Evolutionary conservation across 371 early-diverging fungal species (phyloP).

Genomic region (Mortierella sp.): DNA sequence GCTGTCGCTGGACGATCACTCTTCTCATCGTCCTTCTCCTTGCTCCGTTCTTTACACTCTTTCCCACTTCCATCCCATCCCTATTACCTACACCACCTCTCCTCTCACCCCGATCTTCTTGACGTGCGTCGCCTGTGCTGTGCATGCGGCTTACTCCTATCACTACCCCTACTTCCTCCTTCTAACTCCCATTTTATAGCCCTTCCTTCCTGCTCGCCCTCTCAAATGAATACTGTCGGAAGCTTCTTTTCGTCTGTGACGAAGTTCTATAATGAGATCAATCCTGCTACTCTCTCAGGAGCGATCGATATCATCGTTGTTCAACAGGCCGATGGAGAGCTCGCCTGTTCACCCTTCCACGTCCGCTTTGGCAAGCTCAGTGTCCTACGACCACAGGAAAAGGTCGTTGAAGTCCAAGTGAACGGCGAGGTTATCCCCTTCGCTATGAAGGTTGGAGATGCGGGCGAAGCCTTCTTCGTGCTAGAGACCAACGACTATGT

Average conservation of each 20-base stretch:
- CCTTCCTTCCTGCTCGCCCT: neutral
- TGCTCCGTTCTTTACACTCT: too few species aligned
- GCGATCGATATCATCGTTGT: constrained; percentile 99
- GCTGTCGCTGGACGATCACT: too few species aligned
- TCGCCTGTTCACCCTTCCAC: constrained; percentile 97
- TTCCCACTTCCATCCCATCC: too few species aligned
- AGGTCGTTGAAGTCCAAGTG: constrained; percentile 85
- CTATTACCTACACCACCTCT: too few species aligned
- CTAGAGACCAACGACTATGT: constrained; percentile 71
- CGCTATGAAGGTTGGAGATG: constrained; percentile 97
- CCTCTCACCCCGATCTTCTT: too few species aligned
- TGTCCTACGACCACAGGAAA: constrained; percentile 91
- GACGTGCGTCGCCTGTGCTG: neutral
- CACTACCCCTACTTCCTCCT: neutral
- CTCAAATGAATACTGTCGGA: constrained; percentile 68
- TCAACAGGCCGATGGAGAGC: constrained; percentile 83
- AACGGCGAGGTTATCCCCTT: constrained; percentile 84
- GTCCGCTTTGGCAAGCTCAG: constrained; percentile 98
- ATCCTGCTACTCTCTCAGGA: constrained; percentile 98
- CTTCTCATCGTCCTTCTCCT: too few species aligned
- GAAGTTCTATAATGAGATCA: constrained; percentile 96
- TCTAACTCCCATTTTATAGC: neutral
- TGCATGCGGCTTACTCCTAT: neutral
- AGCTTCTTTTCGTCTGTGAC: constrained; percentile 82
- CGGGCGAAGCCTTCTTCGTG: constrained; percentile 99